phyloP scores from a whole-genome alignment of 1,284 basidiomycete species.

The Chalciporus sp. region DNA sequence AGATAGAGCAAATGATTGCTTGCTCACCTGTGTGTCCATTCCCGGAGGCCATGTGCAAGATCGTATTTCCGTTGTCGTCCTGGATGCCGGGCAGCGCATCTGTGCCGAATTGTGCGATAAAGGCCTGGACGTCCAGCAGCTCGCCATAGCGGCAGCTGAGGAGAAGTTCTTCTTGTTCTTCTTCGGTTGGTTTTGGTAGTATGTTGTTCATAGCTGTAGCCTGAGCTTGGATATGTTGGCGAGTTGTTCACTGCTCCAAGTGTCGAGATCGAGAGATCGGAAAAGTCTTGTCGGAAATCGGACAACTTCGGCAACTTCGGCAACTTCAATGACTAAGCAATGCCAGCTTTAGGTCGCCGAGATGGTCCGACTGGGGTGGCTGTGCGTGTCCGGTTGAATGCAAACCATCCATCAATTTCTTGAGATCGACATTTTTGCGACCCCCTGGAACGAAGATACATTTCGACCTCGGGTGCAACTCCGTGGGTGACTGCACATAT shows the following conservation, averaged over 20 bases:
- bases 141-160: slow-evolving; percentile 86
- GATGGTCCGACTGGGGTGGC: too few relatives aligned
- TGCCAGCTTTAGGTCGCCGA: too few relatives aligned
- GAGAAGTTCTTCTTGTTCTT: slow-evolving; percentile 78
- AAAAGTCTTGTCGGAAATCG: too few relatives aligned
- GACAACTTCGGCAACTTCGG: too few relatives aligned
- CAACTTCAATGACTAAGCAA: too few relatives aligned
- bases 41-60: slow-evolving; percentile 82
- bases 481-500: too few relatives aligned
- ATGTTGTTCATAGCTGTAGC: slow-evolving; percentile 23
- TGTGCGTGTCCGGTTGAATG: too few relatives aligned
- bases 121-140: slow-evolving; percentile 71
- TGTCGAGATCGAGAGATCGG: background rate
- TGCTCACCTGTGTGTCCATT: slow-evolving; percentile 84
- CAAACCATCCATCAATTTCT: too few relatives aligned
- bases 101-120: slow-evolving; percentile 60
- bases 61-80: slow-evolving; percentile 79
- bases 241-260: too few relatives aligned
- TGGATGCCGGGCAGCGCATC: slow-evolving; percentile 53
- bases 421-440: too few relatives aligned
- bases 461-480: too few relatives aligned
- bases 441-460: too few relatives aligned
- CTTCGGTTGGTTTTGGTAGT: slow-evolving; percentile 43
- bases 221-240: slow-evolving; percentile 3
- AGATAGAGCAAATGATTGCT: background rate